These are phyloP conservation scores for Alopecurus myosuroides DNA, from an alignment of 176 grass and related monocot genomes.

Conservation along the genomic window DNA sequence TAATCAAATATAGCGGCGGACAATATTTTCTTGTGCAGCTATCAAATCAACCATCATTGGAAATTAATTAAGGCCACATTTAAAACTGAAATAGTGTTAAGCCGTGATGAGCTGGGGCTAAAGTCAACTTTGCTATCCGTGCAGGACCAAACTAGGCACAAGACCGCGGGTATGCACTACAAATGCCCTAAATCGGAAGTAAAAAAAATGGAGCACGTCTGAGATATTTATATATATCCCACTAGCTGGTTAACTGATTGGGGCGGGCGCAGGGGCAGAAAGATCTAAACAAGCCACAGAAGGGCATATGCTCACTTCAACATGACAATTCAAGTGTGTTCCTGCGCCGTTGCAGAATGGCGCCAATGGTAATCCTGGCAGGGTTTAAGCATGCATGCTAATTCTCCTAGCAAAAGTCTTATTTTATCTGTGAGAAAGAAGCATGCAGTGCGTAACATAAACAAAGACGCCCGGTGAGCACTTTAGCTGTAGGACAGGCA, in stretches of 20 bases:
- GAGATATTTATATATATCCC: background rate
- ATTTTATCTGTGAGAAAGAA: background rate
- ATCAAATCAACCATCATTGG: background rate
- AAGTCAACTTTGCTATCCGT: slow-evolving; percentile 1
- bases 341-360: background rate
- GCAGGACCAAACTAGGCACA: background rate
- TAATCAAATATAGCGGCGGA: background rate
- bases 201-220: background rate
- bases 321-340: background rate
- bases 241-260: background rate
- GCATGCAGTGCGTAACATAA: background rate
- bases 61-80: background rate
- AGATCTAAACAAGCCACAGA: background rate
- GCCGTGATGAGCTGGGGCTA: background rate
- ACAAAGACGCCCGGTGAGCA: background rate
- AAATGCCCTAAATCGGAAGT: background rate
- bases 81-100: background rate
- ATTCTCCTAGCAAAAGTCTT: background rate
- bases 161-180: background rate
- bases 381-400: background rate
- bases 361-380: background rate
- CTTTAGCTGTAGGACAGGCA: background rate
- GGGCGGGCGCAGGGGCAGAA: background rate
- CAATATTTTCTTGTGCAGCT: background rate
- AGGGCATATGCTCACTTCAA: background rate